Conservation (phyloP, 352 stramenopile species). For the Phytophthora tentaculata region DNA sequence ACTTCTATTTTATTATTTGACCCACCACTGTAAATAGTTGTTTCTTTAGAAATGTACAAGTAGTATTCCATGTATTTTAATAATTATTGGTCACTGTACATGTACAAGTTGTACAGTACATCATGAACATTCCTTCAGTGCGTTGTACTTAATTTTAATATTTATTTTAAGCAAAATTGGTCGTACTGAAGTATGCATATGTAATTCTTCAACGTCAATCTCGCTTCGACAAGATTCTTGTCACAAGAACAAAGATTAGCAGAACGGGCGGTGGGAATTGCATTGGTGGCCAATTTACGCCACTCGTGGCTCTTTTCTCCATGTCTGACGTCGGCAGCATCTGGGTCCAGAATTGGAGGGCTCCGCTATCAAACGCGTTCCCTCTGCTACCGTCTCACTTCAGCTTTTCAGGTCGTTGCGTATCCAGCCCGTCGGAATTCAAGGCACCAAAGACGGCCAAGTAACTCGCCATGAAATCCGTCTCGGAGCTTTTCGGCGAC, state of each 20-base stretch:
- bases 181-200: too few species aligned
- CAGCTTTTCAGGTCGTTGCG: slow-evolving; percentile 6
- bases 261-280: neutral
- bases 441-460: neutral
- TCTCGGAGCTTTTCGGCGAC: slow-evolving; percentile 23
- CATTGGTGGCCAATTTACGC: neutral
- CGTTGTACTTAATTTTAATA: too few species aligned
- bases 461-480: slow-evolving; percentile 22
- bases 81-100: too few species aligned
- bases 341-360: too few species aligned
- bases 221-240: neutral
- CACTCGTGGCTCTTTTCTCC: slow-evolving; percentile 6
- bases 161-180: too few species aligned
- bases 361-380: slow-evolving; percentile 2
- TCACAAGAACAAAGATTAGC: neutral
- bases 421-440: slow-evolving; percentile 22
- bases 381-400: slow-evolving; percentile 8
- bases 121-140: too few species aligned
- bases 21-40: too few species aligned
- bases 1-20: too few species aligned
- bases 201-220: neutral
- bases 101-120: too few species aligned
- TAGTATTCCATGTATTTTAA: too few species aligned
- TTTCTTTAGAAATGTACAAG: too few species aligned
- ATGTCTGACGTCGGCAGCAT: slow-evolving; percentile 5